Conservation (phyloP, 345 rosid species). For the Geranium brycei region DNA sequence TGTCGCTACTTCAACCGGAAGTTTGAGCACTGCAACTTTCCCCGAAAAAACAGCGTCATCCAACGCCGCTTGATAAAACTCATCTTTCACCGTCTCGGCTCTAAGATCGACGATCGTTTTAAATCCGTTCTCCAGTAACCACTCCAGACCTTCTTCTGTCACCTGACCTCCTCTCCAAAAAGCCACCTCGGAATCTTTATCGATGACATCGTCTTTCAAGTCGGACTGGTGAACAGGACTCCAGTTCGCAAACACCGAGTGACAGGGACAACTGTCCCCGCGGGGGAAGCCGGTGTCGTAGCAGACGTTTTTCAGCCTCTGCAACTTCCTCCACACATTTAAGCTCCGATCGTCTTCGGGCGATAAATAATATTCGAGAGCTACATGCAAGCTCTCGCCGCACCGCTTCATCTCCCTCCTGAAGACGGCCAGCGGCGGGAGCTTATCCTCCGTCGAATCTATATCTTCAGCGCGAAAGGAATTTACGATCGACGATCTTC, state of each 20-base stretch:
- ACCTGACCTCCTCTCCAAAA: constrained; percentile 93
- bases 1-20: constrained; percentile 70
- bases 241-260: constrained; percentile 71
- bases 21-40: constrained; percentile 48
- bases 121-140: constrained; percentile 67
- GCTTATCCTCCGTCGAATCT: constrained; percentile 46
- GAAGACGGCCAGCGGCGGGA: constrained; percentile 87
- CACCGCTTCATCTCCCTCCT: constrained; percentile 94
- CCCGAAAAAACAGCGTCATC: constrained; percentile 48
- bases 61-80: constrained; percentile 54
- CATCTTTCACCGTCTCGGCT: constrained; percentile 70
- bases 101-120: constrained; percentile 82
- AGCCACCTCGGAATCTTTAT: constrained; percentile 49
- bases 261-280: constrained; percentile 54
- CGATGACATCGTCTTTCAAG: constrained; percentile 35
- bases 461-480: constrained; percentile 35
- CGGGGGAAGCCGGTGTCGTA: constrained; percentile 81
- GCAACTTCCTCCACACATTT: constrained; percentile 78
- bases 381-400: constrained; percentile 84
- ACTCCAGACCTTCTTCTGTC: constrained; percentile 70
- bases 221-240: constrained; percentile 49
- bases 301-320: constrained; percentile 85
- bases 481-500: constrained; percentile 50
- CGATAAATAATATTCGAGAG: constrained; percentile 74
- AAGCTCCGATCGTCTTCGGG: constrained; percentile 54